Percentiles rank a stretch among this genome's conserved stretches.
These are phyloP conservation scores for Penicillium italicum DNA, from an alignment of 2,329 filamentous ascomycete genomes.

Conservation along the genomic window DNA sequence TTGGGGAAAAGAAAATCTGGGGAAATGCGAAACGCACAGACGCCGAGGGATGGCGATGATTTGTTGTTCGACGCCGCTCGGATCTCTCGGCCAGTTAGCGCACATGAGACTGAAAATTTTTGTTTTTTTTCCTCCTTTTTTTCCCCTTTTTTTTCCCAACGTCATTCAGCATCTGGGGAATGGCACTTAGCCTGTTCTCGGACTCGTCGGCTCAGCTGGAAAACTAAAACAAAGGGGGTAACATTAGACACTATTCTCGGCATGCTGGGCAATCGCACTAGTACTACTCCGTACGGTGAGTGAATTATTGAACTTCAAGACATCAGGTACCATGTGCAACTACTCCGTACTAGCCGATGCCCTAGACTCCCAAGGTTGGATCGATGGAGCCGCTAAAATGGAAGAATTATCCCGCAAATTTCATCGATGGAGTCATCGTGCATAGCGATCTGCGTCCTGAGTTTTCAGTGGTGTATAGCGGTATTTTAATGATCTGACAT, in stretches of 20 bases:
- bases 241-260: neutral
- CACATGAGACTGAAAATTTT: neutral
- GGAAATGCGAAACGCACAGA: constrained; percentile 16
- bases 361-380: constrained; percentile 15
- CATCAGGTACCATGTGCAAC: constrained; percentile 15
- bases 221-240: neutral
- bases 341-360: constrained; percentile 1
- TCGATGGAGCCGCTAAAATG: constrained; percentile 9
- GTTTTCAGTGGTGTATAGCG: neutral
- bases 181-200: constrained; percentile 7
- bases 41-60: constrained; percentile 6
- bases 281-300: neutral
- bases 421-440: constrained; percentile 19
- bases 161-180: constrained; percentile 14
- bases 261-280: constrained; percentile 7
- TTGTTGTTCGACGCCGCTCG: constrained; percentile 15
- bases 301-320: constrained; percentile 11
- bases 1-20: constrained; percentile 28
- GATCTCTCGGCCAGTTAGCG: constrained; percentile 21
- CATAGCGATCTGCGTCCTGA: constrained; percentile 13
- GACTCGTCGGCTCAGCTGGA: neutral
- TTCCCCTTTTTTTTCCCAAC: neutral
- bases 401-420: constrained; percentile 19
- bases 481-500: neutral
- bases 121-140: neutral